A percentile compares a stretch with the other conserved stretches of the same genome.
Evolutionary conservation across 352 stramenopile genomes (phyloP).

Genomic region (Peronospora destructor): DNA sequence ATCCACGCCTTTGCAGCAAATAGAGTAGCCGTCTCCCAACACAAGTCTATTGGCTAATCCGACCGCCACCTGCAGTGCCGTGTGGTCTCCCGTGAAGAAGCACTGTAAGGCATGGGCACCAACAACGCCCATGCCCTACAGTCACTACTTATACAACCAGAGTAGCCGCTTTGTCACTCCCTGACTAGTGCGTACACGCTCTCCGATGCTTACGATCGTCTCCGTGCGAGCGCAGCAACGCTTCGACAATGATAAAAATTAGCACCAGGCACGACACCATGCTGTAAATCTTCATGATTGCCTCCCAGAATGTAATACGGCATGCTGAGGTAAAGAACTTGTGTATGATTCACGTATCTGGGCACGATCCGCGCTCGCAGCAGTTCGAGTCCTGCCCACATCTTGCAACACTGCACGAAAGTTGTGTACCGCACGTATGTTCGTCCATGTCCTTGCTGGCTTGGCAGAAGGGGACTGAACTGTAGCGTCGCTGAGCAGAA

Average conservation of each 20-base stretch:
- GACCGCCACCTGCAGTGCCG: too few species aligned
- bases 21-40: too few species aligned
- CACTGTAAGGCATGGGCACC: too few species aligned
- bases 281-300: conserved; percentile 36
- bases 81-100: too few species aligned
- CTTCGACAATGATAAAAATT: conserved; percentile 34
- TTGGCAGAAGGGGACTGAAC: neutral
- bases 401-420: conserved; percentile 36
- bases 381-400: conserved; percentile 32
- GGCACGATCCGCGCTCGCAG: conserved; percentile 36
- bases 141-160: too few species aligned
- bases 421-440: conserved; percentile 27
- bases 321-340: conserved; percentile 50
- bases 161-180: too few species aligned
- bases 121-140: too few species aligned
- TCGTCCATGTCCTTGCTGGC: conserved; percentile 18
- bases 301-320: conserved; percentile 38
- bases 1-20: too few species aligned
- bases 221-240: conserved; percentile 27
- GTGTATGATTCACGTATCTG: conserved; percentile 31
- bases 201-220: too few species aligned
- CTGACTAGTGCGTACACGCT: too few species aligned
- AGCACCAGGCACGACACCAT: conserved; percentile 42
- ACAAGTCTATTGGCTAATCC: too few species aligned
- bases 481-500: conserved; percentile 1